These are phyloP conservation scores for Yamadazyma epiphylla DNA, from an alignment of 1,139 yeast species.

Conservation along the genomic window DNA sequence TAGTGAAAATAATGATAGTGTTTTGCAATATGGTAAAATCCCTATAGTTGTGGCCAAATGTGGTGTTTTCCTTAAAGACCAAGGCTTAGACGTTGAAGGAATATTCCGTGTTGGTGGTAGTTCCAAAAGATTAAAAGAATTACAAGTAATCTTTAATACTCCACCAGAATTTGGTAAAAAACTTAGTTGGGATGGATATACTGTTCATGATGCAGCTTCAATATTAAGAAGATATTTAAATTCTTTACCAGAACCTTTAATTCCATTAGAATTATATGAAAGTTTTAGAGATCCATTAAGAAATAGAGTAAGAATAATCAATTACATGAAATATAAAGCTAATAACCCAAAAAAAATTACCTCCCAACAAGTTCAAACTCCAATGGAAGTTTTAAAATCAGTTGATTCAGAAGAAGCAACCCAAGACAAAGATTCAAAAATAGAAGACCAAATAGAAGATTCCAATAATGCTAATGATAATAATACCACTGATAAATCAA, in stretches of 20 bases:
- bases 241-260: constrained; percentile 87
- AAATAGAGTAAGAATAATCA: constrained; percentile 55
- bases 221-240: constrained; percentile 80
- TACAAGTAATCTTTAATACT: constrained; percentile 76
- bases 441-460: neutral
- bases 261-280: constrained; percentile 77
- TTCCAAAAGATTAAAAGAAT: constrained; percentile 78
- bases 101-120: constrained; percentile 93
- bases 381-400: constrained; percentile 1
- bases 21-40: constrained; percentile 69
- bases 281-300: constrained; percentile 75
- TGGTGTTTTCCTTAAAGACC: constrained; percentile 77
- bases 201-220: constrained; percentile 98
- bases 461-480: constrained; percentile 2
- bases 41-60: constrained; percentile 95
- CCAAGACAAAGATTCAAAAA: constrained; percentile 1
- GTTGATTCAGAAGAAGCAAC: neutral
- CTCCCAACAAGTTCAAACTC: constrained; percentile 9
- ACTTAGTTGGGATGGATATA: constrained; percentile 86
- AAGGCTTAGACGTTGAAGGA: constrained; percentile 79
- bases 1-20: constrained; percentile 45
- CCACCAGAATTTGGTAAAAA: constrained; percentile 90
- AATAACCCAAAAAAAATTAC: constrained; percentile 34
- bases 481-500: neutral
- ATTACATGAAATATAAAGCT: constrained; percentile 57